Percentiles rank a stretch among this genome's conserved stretches.
Evolutionary conservation across 2,329 filamentous ascomycete species (phyloP).

Genomic region (Cytospora piceicola): DNA sequence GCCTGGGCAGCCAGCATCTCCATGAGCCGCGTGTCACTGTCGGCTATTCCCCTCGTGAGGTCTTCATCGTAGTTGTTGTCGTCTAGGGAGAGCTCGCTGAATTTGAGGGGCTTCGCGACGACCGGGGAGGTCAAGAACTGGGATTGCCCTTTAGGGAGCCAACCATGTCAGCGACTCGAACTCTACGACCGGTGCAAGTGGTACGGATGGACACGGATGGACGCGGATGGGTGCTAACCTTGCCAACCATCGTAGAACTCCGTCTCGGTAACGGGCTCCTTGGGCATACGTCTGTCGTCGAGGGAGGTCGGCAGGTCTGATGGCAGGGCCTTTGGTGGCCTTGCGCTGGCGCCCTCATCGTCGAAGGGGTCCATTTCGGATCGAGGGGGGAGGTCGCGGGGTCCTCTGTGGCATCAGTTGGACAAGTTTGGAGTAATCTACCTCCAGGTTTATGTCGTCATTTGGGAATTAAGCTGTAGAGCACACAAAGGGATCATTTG

Average conservation of each 20-base stretch:
- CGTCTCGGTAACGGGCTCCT: slow-evolving; percentile 75
- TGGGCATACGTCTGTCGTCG: slow-evolving; percentile 77
- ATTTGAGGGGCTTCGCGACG: slow-evolving; percentile 80
- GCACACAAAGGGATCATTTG: not conserved
- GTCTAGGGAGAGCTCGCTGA: slow-evolving; percentile 80
- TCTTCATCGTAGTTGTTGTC: slow-evolving; percentile 75
- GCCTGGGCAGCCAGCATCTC: slow-evolving; percentile 96
- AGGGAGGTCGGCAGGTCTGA: slow-evolving; percentile 88
- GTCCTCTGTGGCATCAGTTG: slow-evolving; percentile 22
- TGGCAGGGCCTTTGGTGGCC: slow-evolving; percentile 64
- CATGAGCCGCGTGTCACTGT: slow-evolving; percentile 87
- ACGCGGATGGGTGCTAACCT: slow-evolving; percentile 54
- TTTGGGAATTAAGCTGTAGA: slow-evolving; percentile 1
- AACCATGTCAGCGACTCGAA: slow-evolving; percentile 12
- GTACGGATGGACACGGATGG: slow-evolving; percentile 27
- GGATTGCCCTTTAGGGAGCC: slow-evolving; percentile 72
- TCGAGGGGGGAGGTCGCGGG: slow-evolving; percentile 17
- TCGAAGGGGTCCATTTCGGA: slow-evolving; percentile 58
- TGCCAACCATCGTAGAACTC: slow-evolving; percentile 99
- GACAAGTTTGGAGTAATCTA: slow-evolving; percentile 13
- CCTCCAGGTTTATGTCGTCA: slow-evolving; percentile 16
- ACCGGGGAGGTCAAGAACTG: slow-evolving; percentile 91
- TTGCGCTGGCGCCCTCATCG: slow-evolving; percentile 42
- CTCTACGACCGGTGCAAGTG: slow-evolving; percentile 26
- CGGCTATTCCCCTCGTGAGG: slow-evolving; percentile 59